Base-by-base conservation (phyloP, 2,329 filamentous ascomycete genomes). In the Uncinocarpus reesii region DNA sequence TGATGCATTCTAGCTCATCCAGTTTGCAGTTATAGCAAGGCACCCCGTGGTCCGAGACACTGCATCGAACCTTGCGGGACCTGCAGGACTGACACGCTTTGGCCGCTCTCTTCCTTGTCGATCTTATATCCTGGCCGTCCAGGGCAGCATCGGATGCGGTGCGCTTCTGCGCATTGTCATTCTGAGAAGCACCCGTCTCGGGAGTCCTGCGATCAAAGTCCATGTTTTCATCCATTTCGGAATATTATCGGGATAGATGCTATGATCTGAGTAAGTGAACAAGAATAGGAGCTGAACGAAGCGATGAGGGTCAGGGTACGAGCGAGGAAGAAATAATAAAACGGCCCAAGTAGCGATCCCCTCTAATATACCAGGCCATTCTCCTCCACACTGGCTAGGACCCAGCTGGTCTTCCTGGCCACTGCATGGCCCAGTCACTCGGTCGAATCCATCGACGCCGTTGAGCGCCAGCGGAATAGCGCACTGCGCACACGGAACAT, bases 91-190 rank as follows among this genome's bases (percentile, higher is more conserved):
- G 59, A 42, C 72, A 75, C 7, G 72, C 72, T 47, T 74, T 73
- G 18, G 71, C 58, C 1, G 72, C 71, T 52, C 72, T 34, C 60
- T 88, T 78, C 69, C 95, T 95, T 45, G 44, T 50, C 11, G 32
- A 8, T 23, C 48, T 50, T 11, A 21, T 37, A 23, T 48, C 50
- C 3, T 37, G 18, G 38, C 13, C 20, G 32, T 47, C 48, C 11
- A 52, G 40, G 11, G 24, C 47, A 31, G 50, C 50, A 4, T 46
- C 50, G 34, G 48, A 49, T 18, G 42, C 42, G 7, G n/a, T 48
- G 26, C 50, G 50, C 20, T 52, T 53, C 10, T 41, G 31, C 2
- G 35, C 20, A 28, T 15, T 34, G n/a, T 46, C 42, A 10, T 41
- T 15, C 23, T 16, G 32, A 11, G 35, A 16, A 11, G 36, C 20